phyloP scores from a whole-genome alignment of 2,329 filamentous ascomycete species.

The Elsinoe australis region DNA sequence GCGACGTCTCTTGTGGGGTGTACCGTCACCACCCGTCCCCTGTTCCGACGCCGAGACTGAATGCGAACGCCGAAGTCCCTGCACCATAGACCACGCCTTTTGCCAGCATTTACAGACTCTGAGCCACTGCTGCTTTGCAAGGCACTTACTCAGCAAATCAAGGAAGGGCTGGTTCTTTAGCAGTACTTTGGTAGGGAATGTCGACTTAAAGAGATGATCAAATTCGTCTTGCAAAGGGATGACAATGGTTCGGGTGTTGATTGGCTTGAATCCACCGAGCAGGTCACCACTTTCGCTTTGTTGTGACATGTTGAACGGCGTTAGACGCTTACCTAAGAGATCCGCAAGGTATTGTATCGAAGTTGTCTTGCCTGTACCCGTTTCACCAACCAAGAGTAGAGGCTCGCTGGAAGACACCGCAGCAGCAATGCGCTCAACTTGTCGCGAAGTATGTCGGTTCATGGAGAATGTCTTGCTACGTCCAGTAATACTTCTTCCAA shows the following conservation, averaged over 20 bases:
- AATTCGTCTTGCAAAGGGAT: constrained; percentile 91
- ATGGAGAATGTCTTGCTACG: constrained; percentile 59
- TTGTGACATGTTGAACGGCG: constrained; percentile 92
- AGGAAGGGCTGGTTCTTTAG: constrained; percentile 78
- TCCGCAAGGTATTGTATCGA: constrained; percentile 88
- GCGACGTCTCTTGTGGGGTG: constrained; percentile 62
- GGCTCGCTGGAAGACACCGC: constrained; percentile 81
- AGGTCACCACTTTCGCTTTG: constrained; percentile 97
- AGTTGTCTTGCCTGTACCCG: constrained; percentile 95
- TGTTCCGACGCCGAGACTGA: constrained; percentile 43
- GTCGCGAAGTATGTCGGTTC: constrained; percentile 72
- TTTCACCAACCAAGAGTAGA: constrained; percentile 92
- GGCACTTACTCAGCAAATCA: constrained; percentile 68
- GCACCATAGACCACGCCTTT: constrained; percentile 81
- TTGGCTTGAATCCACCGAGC: constrained; percentile 90
- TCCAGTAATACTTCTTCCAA: constrained; percentile 5
- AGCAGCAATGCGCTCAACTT: constrained; percentile 82
- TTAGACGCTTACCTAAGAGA: constrained; percentile 74
- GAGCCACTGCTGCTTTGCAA: constrained; percentile 79
- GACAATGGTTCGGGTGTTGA: constrained; percentile 80
- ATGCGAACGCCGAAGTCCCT: constrained; percentile 46
- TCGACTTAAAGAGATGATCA: constrained; percentile 76
- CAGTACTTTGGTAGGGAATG: constrained; percentile 64
- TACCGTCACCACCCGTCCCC: neutral
- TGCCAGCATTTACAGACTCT: constrained; percentile 78